Conservation (phyloP, 257 asterid genomes). For the Solanum chaucha region DNA sequence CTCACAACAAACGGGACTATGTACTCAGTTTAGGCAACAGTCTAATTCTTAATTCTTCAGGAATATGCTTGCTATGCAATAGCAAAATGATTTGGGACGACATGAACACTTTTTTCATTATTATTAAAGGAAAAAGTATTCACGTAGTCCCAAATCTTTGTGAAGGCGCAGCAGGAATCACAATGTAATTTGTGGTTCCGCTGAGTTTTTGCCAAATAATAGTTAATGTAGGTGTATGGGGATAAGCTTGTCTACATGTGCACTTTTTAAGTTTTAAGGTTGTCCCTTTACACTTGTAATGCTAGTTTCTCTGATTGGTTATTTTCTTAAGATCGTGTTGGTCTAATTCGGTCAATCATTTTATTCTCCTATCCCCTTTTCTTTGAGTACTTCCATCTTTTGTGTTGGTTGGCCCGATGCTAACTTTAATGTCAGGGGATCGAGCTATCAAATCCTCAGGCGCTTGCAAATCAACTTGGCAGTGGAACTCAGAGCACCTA, state of each 20-base stretch:
- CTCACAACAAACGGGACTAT: background rate
- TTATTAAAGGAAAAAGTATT: background rate
- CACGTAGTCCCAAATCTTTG: background rate
- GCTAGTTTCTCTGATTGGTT: background rate
- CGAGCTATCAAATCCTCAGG: constrained; percentile 94
- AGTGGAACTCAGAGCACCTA: constrained; percentile 90
- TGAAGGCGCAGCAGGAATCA: background rate
- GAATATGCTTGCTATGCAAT: background rate
- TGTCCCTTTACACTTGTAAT: background rate
- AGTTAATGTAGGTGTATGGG: background rate
- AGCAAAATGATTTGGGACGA: background rate
- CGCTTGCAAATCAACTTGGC: constrained; percentile 58
- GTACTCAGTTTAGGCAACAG: background rate
- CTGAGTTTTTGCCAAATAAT: background rate
- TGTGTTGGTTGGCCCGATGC: background rate
- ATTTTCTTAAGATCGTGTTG: background rate
- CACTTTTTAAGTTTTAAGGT: background rate
- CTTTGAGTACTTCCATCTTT: background rate
- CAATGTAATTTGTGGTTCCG: background rate
- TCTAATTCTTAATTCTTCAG: background rate
- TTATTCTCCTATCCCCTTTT: background rate
- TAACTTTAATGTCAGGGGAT: constrained; percentile 49
- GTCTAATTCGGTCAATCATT: background rate
- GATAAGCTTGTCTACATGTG: background rate
- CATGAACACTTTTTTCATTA: background rate